Percentiles rank a stretch among this genome's conserved stretches.
Conservation (phyloP, 257 asterid genomes). For the Perilla frutescens region DNA sequence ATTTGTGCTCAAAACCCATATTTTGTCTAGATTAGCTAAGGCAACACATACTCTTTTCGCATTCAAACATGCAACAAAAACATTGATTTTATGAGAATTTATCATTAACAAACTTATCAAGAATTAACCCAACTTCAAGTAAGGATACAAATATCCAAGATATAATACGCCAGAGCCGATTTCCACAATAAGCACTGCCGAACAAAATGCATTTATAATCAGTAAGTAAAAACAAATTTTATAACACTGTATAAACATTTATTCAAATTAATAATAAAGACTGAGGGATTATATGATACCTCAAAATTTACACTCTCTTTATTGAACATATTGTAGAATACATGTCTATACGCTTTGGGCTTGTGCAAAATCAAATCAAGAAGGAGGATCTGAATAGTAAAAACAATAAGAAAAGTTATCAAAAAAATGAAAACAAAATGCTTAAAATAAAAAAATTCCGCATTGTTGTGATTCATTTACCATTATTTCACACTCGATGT, state of each 20-base stretch:
- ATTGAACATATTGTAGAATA: slow-evolving; percentile 69
- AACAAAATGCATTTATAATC: slow-evolving; percentile 12
- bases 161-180: slow-evolving; percentile 45
- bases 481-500: slow-evolving; percentile 94
- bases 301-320: slow-evolving; percentile 48
- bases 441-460: background rate
- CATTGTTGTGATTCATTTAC: slow-evolving; percentile 38
- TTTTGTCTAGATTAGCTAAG: slow-evolving; percentile 69
- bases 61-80: slow-evolving; percentile 16
- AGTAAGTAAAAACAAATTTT: slow-evolving; percentile 6
- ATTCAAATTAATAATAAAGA: background rate
- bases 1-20: slow-evolving; percentile 52
- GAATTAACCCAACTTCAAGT: slow-evolving; percentile 1
- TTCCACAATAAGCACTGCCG: slow-evolving; percentile 77
- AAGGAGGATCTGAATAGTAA: slow-evolving; percentile 60
- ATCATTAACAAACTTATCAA: background rate
- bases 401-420: background rate
- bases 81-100: background rate
- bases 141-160: slow-evolving; percentile 87
- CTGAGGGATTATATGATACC: slow-evolving; percentile 40
- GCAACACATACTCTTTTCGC: slow-evolving; percentile 20
- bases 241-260: background rate
- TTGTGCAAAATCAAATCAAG: slow-evolving; percentile 93
- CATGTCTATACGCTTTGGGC: slow-evolving; percentile 81
- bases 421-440: background rate